Base-by-base conservation (phyloP, 202 grass and related monocot genomes). In the Setaria viridis region DNA sequence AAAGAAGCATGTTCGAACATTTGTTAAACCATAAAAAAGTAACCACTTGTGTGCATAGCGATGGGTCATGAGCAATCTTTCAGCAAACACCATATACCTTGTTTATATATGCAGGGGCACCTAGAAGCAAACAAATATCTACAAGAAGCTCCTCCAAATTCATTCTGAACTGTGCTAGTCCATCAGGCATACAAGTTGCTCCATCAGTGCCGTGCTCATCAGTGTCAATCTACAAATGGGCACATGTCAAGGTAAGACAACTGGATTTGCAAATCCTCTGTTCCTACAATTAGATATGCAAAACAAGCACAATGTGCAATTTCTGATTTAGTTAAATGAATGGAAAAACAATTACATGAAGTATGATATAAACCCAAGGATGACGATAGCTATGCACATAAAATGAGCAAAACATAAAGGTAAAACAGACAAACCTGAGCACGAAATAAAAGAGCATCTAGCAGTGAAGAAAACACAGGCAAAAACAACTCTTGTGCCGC, bases 121-220 rank as follows among this genome's bases (percentile, higher is more conserved):
- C 93, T 74, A 99, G 41, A 91, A 99, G 75, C 87, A 95, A 94
- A 85, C 93, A 95, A 78, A 99, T 94, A 86, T 99, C 93, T 56
- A 95, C 88, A 50, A 96, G 88, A 70, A 99, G 96, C 80, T 99
- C 96, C 86, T 95, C 96, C 78, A 96, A 83, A 82, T 99, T 99
- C 84, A 88, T 63, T 71, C 96, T 91, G 56, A 99, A 99, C 62
- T 96, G 89, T 82, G 70, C 76, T 55, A 96, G 85, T 82, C 82
- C 90, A 88, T 96, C 93, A 12, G 96, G 88, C 51, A 99, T 92
- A 41, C 72, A 82, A 67, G 80, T 70, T 87, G 39, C 84, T 51
- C 85, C 91, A 91, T 84, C 77, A 62, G 77, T 46, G 70, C 41
- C 62, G 79, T 85, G 83, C 56, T 85, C 85, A 81, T 85, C 90